phyloP scores from a whole-genome alignment of 1,284 basidiomycete genomes.

The Rugiboletus extremiorientalis region DNA sequence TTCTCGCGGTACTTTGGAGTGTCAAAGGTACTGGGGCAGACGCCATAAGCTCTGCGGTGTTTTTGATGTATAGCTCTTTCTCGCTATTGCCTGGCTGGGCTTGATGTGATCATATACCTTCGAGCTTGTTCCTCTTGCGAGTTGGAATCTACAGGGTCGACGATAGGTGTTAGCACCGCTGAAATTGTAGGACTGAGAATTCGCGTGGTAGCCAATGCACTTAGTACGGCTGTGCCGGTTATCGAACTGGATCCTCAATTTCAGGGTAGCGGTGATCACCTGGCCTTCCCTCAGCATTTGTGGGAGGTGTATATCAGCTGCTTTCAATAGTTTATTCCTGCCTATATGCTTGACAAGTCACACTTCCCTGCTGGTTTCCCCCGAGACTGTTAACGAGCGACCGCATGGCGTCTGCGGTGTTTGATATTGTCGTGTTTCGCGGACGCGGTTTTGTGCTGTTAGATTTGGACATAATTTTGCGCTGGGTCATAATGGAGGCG shows the following conservation, averaged over 20 bases:
- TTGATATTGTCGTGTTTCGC: not conserved
- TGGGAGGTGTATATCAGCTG: constrained; percentile 64
- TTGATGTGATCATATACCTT: constrained; percentile 70
- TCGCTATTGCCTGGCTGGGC: constrained; percentile 38
- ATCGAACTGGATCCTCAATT: constrained; percentile 65
- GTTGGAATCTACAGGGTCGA: not conserved
- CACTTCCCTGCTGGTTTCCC: constrained; percentile 47
- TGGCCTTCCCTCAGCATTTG: constrained; percentile 59
- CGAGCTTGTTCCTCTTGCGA: constrained; percentile 1
- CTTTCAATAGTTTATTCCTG: constrained; percentile 42
- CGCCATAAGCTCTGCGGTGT: constrained; percentile 46
- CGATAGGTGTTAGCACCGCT: constrained; percentile 40
- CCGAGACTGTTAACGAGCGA: constrained; percentile 71
- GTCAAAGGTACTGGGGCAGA: constrained; percentile 38
- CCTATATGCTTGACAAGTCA: not conserved
- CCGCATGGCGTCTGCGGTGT: no score
- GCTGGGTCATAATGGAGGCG: constrained; percentile 53
- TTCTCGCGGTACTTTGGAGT: constrained; percentile 34
- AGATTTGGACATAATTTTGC: constrained; percentile 69
- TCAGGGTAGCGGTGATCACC: constrained; percentile 66
- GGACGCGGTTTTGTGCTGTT: constrained; percentile 4
- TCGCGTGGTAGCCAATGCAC: constrained; percentile 65
- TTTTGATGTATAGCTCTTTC: constrained; percentile 36
- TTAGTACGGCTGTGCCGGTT: constrained; percentile 45
- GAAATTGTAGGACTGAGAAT: constrained; percentile 64